Evolutionary conservation across 495 filamentous ascomycete species (phyloP), one percentile per base, ranked within the genome.

Genomic region (Astrothelium subdiscretum): DNA sequence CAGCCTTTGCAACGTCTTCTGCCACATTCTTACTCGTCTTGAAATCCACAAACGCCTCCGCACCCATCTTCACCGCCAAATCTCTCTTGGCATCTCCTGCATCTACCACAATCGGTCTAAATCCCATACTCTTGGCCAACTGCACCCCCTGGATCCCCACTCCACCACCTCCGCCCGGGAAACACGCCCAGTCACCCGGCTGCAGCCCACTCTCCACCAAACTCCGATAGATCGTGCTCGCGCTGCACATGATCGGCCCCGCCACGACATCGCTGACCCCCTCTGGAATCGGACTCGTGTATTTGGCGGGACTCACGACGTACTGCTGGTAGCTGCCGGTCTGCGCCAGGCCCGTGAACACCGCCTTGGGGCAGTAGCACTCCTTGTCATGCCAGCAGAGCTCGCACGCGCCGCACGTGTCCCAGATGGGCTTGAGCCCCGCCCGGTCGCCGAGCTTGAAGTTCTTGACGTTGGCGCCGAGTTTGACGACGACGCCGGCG

Each of bases 371-470:
- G 62, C 74, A 76, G 63, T 74, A 75, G 63, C 32, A 61, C 22
- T 61, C 68, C 32, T 70, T 66, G 22, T 69, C 70, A 26, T 67
- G 67, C 65, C 73, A 71, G 69, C 80, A 84, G 24, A 73, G 64
- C 43, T 75, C 71, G 69, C 83, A 84, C 44, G 69, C 63, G 3
- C 78, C 77, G 62, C 82, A 85, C 12, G 77, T 77, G 67, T 81
- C 75, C 62, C 74, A 72, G 22, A 83, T 69, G 32, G 81, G 84
- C 63, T 83, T 85, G 61, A 82, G 75, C 12, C 84, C 84, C 3
- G 76, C 84, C 18, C 83, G 74, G 66, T 85, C 82, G 26, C 85
- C 85, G 2, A 81, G 62, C 52, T 82, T 79, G 63, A 83, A 79
- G 40, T 72, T 77, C 62, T 76, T 81, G 31, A 83, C 79, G 18